Conservation (phyloP, 192 early-diverging fungal genomes). For the Hyaloraphidium curvatum region DNA sequence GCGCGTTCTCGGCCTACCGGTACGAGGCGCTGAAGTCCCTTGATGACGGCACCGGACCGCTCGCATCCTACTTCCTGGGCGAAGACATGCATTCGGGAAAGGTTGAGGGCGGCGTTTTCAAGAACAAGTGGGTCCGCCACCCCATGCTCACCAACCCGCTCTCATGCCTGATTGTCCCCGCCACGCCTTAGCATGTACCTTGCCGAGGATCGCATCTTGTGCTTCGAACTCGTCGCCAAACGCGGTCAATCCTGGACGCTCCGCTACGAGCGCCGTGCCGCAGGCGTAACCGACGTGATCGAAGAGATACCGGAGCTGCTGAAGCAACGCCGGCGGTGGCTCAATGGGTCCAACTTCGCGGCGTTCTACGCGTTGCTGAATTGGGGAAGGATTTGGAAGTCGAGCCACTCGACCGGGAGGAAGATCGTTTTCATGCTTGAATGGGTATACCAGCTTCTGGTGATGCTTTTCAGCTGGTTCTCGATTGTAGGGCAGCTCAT, state of each 20-base stretch:
- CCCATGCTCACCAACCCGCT: not conserved
- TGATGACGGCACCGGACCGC: not conserved
- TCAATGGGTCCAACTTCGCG: conserved; percentile 72
- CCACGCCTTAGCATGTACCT: not conserved
- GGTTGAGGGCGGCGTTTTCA: conserved; percentile 51
- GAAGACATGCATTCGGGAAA: conserved; percentile 58
- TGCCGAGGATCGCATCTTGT: conserved; percentile 62
- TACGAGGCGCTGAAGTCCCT: conserved; percentile 37
- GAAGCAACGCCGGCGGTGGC: conserved; percentile 58
- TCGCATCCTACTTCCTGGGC: conserved; percentile 25
- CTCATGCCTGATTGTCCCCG: not conserved
- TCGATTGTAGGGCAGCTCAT: too few relatives aligned
- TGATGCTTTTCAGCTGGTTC: conserved; percentile 42
- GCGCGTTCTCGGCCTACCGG: conserved; percentile 72
- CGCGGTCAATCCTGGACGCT: conserved; percentile 39
- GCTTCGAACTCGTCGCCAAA: conserved; percentile 61
- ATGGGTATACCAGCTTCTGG: conserved; percentile 44
- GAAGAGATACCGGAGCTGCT: conserved; percentile 51
- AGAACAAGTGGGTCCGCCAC: conserved; percentile 46
- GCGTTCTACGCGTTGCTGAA: conserved; percentile 47
- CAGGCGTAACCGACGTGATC: conserved; percentile 62
- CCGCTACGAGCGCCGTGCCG: conserved; percentile 43
- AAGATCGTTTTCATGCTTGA: conserved; percentile 44
- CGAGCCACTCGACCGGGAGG: conserved; percentile 36
- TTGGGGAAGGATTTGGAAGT: conserved; percentile 38